Evolutionary conservation across 23 red algal species (phyloP).

Genomic region (Gracilaria vermiculophylla): DNA sequence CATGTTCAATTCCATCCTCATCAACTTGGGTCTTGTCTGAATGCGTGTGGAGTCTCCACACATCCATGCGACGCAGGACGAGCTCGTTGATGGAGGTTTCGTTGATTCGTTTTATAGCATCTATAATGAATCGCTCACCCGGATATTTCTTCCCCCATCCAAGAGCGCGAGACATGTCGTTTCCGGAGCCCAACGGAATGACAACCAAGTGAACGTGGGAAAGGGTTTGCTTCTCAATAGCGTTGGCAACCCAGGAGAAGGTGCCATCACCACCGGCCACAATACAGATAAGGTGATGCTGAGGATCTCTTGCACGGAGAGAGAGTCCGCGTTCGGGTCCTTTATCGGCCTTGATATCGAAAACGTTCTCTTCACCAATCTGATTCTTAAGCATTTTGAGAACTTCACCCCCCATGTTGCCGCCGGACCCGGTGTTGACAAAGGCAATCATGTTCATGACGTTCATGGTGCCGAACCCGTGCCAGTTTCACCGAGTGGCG

Average conservation of each 20-base stretch:
- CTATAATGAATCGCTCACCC: neutral
- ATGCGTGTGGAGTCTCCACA: constrained; percentile 63
- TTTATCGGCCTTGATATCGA: constrained; percentile 74
- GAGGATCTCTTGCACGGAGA: neutral
- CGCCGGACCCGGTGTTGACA: constrained; percentile 80
- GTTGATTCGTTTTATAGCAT: neutral
- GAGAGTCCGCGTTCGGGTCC: constrained; percentile 59
- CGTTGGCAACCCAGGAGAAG: constrained; percentile 78
- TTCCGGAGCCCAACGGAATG: constrained; percentile 94
- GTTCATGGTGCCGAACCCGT: neutral
- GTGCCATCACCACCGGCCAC: constrained; percentile 97
- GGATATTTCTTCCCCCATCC: constrained; percentile 92
- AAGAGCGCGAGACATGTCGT: constrained; percentile 89
- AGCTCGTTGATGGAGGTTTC: constrained; percentile 19
- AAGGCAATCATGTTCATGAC: constrained; percentile 74
- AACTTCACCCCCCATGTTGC: constrained; percentile 55
- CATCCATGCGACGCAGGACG: constrained; percentile 43
- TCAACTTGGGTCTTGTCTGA: neutral
- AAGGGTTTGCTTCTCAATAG: constrained; percentile 53
- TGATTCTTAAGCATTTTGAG: constrained; percentile 53
- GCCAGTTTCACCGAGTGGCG: neutral
- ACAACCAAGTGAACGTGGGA: constrained; percentile 56
- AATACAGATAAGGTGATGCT: constrained; percentile 44
- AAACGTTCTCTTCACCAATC: constrained; percentile 77
- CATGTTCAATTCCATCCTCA: constrained; percentile 38